Percentiles rank a stretch among this genome's conserved stretches.
These are phyloP conservation scores for Cymodocea nodosa DNA, from an alignment of 116 monocot genomes.

Conservation along the genomic window DNA sequence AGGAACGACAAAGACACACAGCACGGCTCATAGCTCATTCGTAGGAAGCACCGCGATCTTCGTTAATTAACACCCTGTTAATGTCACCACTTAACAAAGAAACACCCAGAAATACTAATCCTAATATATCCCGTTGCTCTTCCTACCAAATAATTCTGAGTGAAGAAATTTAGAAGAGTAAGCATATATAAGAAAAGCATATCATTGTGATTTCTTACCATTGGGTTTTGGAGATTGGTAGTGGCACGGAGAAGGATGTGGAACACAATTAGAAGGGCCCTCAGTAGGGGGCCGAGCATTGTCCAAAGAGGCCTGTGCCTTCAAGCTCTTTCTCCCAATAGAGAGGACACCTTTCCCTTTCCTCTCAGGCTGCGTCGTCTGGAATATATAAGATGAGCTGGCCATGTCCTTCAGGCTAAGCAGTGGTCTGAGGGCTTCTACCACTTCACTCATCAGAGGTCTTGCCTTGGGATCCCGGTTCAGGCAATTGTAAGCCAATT, in stretches of 20 bases:
- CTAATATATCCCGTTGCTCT: background rate
- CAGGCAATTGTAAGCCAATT: constrained; percentile 30
- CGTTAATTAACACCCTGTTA: background rate
- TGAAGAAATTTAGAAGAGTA: background rate
- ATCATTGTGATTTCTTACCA: constrained; percentile 1
- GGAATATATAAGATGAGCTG: constrained; percentile 31
- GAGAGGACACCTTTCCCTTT: constrained; percentile 8
- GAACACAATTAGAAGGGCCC: constrained; percentile 22
- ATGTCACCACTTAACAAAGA: background rate
- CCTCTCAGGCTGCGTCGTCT: constrained; percentile 25
- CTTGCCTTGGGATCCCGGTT: constrained; percentile 33
- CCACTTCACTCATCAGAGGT: constrained; percentile 47
- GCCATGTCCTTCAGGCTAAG: constrained; percentile 44
- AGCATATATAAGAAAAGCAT: background rate
- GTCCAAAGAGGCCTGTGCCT: constrained; percentile 13
- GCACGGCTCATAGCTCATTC: background rate
- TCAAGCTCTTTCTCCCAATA: constrained; percentile 11
- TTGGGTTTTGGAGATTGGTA: constrained; percentile 8
- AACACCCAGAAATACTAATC: background rate
- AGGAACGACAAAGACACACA: background rate
- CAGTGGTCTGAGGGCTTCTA: constrained; percentile 24
- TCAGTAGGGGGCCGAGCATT: constrained; percentile 16
- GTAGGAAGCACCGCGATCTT: background rate
- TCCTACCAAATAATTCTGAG: background rate
- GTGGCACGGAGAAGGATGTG: constrained; percentile 13